Conservation (phyloP, 306 rosid genomes). For the Glycine latifolia region DNA sequence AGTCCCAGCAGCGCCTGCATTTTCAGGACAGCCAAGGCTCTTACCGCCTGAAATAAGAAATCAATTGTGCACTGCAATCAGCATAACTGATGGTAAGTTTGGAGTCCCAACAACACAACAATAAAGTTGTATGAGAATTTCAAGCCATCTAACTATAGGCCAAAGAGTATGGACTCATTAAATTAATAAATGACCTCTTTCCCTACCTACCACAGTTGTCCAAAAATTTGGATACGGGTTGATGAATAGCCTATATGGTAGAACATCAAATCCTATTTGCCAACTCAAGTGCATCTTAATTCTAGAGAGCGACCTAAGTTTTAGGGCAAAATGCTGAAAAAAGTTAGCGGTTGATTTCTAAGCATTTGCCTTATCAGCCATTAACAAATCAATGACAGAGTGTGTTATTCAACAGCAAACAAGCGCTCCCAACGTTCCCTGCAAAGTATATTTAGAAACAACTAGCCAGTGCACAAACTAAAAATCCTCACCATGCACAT, state of each 20-base stretch:
- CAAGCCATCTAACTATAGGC: constrained; percentile 25
- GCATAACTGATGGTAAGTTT: constrained; percentile 33
- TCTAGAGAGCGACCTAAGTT: constrained; percentile 20
- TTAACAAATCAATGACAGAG: constrained; percentile 4
- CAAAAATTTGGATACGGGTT: constrained; percentile 13
- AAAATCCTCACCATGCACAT: constrained; percentile 56
- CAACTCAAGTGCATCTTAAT: background rate
- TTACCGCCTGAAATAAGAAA: constrained; percentile 76
- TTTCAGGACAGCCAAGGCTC: constrained; percentile 83
- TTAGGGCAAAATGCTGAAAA: constrained; percentile 17
- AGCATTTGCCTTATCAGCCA: constrained; percentile 27
- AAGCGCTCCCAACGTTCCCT: background rate
- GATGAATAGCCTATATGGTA: constrained; percentile 15
- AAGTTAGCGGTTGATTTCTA: background rate
- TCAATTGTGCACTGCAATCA: constrained; percentile 35
- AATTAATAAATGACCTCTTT: constrained; percentile 21
- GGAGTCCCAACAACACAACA: constrained; percentile 36
- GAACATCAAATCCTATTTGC: constrained; percentile 33
- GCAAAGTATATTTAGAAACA: constrained; percentile 31
- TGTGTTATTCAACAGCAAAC: background rate
- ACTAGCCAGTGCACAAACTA: constrained; percentile 30
- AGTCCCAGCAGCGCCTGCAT: constrained; percentile 98
- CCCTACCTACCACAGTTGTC: background rate
- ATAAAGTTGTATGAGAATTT: constrained; percentile 17
- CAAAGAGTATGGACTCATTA: background rate